Conservation (phyloP, 1,139 yeast genomes). For the Suhomyces guaymorum region DNA sequence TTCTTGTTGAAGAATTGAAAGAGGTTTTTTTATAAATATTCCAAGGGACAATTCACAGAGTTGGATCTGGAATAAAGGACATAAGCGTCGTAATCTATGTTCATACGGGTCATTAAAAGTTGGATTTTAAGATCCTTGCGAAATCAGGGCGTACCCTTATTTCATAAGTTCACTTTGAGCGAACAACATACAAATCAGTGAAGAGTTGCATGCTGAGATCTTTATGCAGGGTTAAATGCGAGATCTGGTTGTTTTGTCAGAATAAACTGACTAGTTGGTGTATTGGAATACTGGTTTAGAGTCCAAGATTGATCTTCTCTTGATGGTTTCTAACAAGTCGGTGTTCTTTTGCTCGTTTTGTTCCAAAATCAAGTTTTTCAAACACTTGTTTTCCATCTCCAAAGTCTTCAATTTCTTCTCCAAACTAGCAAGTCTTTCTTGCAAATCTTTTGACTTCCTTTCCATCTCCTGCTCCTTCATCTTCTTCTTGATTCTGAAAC, state of each 20-base stretch:
- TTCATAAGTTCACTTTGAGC: not conserved
- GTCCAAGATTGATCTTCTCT: conserved; percentile 39
- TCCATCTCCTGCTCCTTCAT: conserved; percentile 81
- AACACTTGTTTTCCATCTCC: conserved; percentile 82
- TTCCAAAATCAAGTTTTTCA: conserved; percentile 50
- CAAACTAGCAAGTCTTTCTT: conserved; percentile 38
- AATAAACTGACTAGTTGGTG: conserved; percentile 23
- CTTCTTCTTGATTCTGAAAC: conserved; percentile 80
- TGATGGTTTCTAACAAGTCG: conserved; percentile 43
- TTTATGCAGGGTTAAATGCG: conserved; percentile 1
- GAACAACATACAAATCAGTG: not conserved
- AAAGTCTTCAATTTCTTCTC: conserved; percentile 49
- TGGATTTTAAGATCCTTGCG: conserved; percentile 35
- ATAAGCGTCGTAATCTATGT: conserved; percentile 21
- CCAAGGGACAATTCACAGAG: conserved; percentile 23
- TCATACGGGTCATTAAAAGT: conserved; percentile 36
- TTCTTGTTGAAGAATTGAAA: conserved; percentile 23
- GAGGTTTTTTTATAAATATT: conserved; percentile 13
- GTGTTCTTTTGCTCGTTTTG: conserved; percentile 46
- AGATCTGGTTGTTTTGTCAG: too few species aligned
- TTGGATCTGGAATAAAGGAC: conserved; percentile 34
- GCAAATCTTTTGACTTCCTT: conserved; percentile 45
- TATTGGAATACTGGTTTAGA: conserved; percentile 35
- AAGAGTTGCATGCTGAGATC: conserved; percentile 4
- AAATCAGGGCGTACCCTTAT: not conserved